phyloP scores from a whole-genome alignment of 306 rosid species.

The Cicer pinnatifidum region DNA sequence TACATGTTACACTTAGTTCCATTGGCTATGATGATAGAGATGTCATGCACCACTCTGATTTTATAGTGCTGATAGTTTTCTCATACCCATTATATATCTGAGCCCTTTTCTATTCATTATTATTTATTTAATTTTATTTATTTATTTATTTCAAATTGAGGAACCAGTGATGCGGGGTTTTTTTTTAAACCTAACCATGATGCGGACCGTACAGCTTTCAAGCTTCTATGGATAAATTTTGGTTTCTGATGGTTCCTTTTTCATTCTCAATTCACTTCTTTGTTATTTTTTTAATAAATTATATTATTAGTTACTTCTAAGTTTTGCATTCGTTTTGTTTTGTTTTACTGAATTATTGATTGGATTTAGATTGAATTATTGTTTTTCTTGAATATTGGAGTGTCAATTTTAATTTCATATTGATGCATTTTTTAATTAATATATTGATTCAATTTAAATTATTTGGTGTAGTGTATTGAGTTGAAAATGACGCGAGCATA shows the following conservation, averaged over 20 bases:
- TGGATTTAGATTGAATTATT: too few relatives aligned
- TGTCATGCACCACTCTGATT: constrained; percentile 98
- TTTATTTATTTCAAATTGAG: background rate
- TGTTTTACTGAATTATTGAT: too few relatives aligned
- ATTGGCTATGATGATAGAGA: constrained; percentile 74
- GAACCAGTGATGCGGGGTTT: constrained; percentile 77
- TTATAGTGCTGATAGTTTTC: constrained; percentile 76
- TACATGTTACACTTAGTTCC: too few relatives aligned
- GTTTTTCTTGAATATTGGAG: too few relatives aligned
- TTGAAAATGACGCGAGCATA: background rate
- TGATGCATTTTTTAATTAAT: too few relatives aligned
- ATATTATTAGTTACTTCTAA: too few relatives aligned
- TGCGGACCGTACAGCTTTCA: constrained; percentile 87
- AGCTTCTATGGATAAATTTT: constrained; percentile 71
- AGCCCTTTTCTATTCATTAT: constrained; percentile 20
- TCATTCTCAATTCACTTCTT: background rate
- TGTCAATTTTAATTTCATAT: too few relatives aligned
- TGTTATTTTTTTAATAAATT: too few relatives aligned
- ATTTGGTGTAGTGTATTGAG: too few relatives aligned
- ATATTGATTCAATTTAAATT: too few relatives aligned
- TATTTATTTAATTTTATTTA: background rate
- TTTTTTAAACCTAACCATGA: constrained; percentile 64
- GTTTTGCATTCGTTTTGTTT: too few relatives aligned
- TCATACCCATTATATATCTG: constrained; percentile 68
- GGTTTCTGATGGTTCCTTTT: constrained; percentile 84